Evolutionary conservation across 108 stramenopile species (phyloP), one percentile per base, ranked within the genome.

Genomic region (Aurantiochytrium sp.): DNA sequence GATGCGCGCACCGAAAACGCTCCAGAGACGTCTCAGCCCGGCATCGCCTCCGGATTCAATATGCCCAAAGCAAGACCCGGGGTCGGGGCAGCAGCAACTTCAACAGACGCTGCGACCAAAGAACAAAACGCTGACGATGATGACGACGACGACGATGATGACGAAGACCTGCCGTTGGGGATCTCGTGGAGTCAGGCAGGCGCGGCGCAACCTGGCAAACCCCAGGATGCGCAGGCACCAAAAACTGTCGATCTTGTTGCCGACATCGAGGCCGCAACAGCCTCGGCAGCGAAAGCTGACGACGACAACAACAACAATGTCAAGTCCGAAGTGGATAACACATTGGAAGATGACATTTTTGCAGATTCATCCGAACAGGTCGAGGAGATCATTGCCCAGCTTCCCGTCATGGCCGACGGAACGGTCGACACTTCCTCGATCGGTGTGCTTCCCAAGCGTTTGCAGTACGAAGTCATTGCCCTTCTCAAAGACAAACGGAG

Each of bases 381-480:
- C n/a, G 76, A 83, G n/a, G 76, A 83, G 49, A 90, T 89, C 57
- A 89, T 92, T 16, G 88, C 89, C 23, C 91, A 72, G 43, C 25
- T 53, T 5, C 59, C 72, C 47, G 19, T 53, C 4, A 57, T 35
- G 29, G 23, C 72, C 29, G 72, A 89, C 58, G 72, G 90, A 25
- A 72, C 88, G 18, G 87, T 95, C 29, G 90, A 93, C 60, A 59
- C 93, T 12, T 94, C 94, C 83, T 92, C 88, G 58, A 92, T 99
- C 3, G 92, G 94, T 0, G 90, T 95, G 6, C 92, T 99, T 4
- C 96, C 97, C 14, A 72, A 94, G 23, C 90, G 90, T 5, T 59
- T 94, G 58, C 95, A 97, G 35, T 96, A 95, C 51, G 95, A 95
- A 53, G 91, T 95, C 64, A 92, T 97, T 76, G 97, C 96, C 89